Evolutionary conservation across 768 basidiomycete genomes (phyloP), one percentile per base, ranked within the genome.

Genomic region (Rhodotorula graminis): DNA sequence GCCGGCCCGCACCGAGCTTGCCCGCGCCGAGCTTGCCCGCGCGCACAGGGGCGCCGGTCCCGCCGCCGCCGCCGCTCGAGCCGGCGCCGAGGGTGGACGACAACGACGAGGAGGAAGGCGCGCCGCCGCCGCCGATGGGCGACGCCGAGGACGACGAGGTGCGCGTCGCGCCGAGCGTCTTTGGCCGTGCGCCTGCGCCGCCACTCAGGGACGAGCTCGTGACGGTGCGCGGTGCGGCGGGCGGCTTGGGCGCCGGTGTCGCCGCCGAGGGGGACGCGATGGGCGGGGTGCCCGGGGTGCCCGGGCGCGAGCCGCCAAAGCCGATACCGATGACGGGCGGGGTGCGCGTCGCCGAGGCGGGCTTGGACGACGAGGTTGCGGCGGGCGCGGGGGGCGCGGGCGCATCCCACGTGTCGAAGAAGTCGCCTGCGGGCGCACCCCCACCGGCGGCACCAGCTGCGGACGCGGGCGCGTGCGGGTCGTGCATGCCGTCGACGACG

Each of bases 341-440:
- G 27, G 85, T 82, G 10, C 83, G 75, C 11, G 87, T 57, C 8
- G 61, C 56, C 29, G 55, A 29, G 40, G 75, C 33, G 15, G 84
- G 69, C 69, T 82, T 82, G 37, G 80, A 71, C 0, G 80, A 67
- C 6, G 79, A 4, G 14, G 58, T 16, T 8, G 58, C 57, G 29
- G 84, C 82, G 1, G 91, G 89, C 80, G 95, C 95, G n/a, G n/a
- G n/a, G n/a, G n/a, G n/a, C n/a, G 84, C 82, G 1, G 91, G 89
- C 80, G 95, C 95, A 74, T 94, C 93, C 94, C 95, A 98, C 40
- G 91, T 90, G 60, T 91, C 88, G 83, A 97, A 99, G 82, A 99
- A 99, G 80, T 97, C 94, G 16, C 96, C 94, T 64, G 92, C 92
- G 0, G n/a, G n/a, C n/a, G n/a, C n/a, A n/a, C n/a, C n/a, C n/a